Base-by-base conservation (phyloP, 2,329 filamentous ascomycete genomes). In the Grosmannia penicillata region DNA sequence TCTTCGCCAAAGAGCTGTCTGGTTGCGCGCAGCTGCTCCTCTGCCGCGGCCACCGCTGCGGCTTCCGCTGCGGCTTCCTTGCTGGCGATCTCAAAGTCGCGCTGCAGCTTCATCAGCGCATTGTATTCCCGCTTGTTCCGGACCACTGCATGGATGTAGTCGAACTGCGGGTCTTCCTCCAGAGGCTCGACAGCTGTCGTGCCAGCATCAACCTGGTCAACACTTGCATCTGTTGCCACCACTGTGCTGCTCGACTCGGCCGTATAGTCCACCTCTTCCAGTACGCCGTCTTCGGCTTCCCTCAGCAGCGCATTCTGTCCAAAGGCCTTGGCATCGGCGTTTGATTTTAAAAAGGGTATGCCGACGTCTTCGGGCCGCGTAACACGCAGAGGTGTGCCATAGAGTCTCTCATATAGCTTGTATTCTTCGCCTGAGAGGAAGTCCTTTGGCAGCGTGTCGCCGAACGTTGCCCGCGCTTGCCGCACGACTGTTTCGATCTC, bases 351-450 rank as follows among this genome's bases (percentile, higher is more conserved):
- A 6, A 22, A 11, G 1, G 62, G 58, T 43, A 62, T 68, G 21
- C 59, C 74, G 4, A 75, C 65, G 54, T 80, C 72, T 41, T 78
- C 75, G 2, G 70, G 66, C 8, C 51, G 56, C 2, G 73, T 78
- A 37, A 71, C 66, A 30, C 76, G 67, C 44, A 82, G 54, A 2
- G 86, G 84, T 25, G 77, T 66, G 2, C 87, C 89, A 54, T 91
- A 95, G 14, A 93, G 60, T 45, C 85, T 69, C 52, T 81, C 75
- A 56, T 93, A 94, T 1, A 93, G 61, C 34, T 61, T 63, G 50
- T 80, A 77, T 55, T 94, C 86, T 38, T 80, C 71, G 1, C 68
- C 65, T 25, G 66, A 75, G 37, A 95, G 57, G 48, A 83, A 74
- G 25, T 70, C 76, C 24, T 75, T 71, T 0, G 87, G 87, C 19